A percentile compares a stretch with the other conserved stretches of the same genome.
Evolutionary conservation across 495 filamentous ascomycete species (phyloP).

Genomic region (Lichenothelia convexa): DNA sequence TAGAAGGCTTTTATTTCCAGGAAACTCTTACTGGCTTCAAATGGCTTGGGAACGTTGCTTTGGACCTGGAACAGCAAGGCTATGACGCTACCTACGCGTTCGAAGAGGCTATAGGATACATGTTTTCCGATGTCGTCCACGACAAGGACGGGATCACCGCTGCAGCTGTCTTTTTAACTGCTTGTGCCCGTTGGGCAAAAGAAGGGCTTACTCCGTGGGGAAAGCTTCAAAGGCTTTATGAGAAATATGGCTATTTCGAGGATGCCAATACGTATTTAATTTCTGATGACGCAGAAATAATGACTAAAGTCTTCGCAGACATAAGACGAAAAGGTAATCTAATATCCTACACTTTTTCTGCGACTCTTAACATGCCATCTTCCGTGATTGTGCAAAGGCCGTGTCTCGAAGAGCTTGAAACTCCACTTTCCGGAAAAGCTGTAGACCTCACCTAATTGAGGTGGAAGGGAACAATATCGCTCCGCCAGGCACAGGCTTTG

Average conservation of each 20-base stretch:
- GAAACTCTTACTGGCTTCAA: conserved; percentile 64
- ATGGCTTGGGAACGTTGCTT: conserved; percentile 37
- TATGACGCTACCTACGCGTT: conserved; percentile 41
- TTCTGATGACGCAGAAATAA: conserved; percentile 35
- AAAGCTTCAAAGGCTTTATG: conserved; percentile 43
- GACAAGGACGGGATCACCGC: conserved; percentile 59
- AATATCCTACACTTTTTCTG: too few species aligned
- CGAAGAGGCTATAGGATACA: conserved; percentile 61
- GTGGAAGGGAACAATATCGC: too few species aligned
- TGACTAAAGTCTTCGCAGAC: conserved; percentile 32
- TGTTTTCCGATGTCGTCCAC: conserved; percentile 45
- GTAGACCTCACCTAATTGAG: too few species aligned
- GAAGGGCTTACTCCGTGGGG: conserved; percentile 37
- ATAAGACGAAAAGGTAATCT: too few species aligned
- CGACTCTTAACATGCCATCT: too few species aligned
- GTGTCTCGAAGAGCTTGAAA: too few species aligned
- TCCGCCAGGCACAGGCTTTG: too few species aligned
- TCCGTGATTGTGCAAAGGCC: too few species aligned
- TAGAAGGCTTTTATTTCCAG: conserved; percentile 36
- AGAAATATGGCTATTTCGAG: conserved; percentile 44
- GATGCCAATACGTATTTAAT: conserved; percentile 51
- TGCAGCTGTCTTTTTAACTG: conserved; percentile 43
- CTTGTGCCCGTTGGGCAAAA: conserved; percentile 32
- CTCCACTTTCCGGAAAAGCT: too few species aligned
- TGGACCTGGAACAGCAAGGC: conserved; percentile 15